Conservation (phyloP, 352 stramenopile genomes). For the Phytophthora cactorum region DNA sequence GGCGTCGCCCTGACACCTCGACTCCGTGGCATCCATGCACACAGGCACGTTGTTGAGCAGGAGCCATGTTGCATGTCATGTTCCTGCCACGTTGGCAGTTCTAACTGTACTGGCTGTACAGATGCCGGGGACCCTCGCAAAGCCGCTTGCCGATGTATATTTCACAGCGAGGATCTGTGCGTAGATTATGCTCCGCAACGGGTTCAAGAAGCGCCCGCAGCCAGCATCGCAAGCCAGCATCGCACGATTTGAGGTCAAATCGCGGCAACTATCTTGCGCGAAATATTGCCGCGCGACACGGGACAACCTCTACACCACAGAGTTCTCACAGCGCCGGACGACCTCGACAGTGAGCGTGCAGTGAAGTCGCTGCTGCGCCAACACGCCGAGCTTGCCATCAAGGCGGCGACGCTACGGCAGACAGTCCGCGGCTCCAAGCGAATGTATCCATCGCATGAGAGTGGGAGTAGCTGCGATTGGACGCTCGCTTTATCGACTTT, state of each 20-base stretch:
- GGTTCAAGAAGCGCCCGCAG: constrained; percentile 13
- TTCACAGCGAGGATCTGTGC: neutral
- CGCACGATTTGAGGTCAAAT: constrained; percentile 29
- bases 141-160: neutral
- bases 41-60: neutral
- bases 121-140: neutral
- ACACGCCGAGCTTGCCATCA: neutral
- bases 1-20: neutral
- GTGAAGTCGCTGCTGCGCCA: neutral
- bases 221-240: neutral
- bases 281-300: constrained; percentile 25
- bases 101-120: too few relatives aligned
- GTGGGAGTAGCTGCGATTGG: constrained; percentile 8
- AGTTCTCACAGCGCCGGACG: neutral
- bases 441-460: constrained; percentile 19
- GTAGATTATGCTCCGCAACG: neutral
- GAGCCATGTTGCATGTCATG: constrained; percentile 20
- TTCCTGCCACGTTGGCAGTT: constrained; percentile 18
- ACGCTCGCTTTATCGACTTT: constrained; percentile 5
- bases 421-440: constrained; percentile 1
- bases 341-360: constrained; percentile 5
- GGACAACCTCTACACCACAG: constrained; percentile 15
- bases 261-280: constrained; percentile 17
- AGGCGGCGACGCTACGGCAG: neutral
- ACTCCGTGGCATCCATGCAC: constrained; percentile 1